phyloP scores from a whole-genome alignment of 2,329 filamentous ascomycete species.

The Fusarium sacchari region DNA sequence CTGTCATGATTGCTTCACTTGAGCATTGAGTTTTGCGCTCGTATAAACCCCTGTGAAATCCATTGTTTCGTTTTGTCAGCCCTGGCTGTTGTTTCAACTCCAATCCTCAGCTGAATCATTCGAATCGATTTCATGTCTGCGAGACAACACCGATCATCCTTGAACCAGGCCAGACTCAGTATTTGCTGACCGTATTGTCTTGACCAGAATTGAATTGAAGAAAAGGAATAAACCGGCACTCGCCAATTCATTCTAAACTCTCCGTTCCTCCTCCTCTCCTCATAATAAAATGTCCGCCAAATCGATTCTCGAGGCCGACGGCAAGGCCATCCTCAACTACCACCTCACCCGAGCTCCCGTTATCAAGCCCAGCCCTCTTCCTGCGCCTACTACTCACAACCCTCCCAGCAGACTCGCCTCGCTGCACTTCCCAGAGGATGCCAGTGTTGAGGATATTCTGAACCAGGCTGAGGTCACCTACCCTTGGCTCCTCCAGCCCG shows the following conservation, averaged over 20 bases:
- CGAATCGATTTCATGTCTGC: conserved; percentile 25
- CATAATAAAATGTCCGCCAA: conserved; percentile 70
- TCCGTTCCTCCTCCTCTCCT: conserved; percentile 37
- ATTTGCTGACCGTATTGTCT: conserved; percentile 27
- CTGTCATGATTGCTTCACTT: conserved; percentile 21
- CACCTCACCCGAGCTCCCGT: conserved; percentile 97
- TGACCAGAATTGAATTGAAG: conserved; percentile 43
- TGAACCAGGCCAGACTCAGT: not conserved
- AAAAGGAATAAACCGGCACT: conserved; percentile 42
- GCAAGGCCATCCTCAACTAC: conserved; percentile 99
- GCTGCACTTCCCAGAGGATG: conserved; percentile 91
- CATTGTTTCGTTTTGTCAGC: conserved; percentile 12
- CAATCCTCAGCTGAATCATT: conserved; percentile 10
- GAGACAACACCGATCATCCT: conserved; percentile 23
- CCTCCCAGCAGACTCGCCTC: conserved; percentile 89
- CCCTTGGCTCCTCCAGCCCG: conserved; percentile 88
- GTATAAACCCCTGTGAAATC: conserved; percentile 20
- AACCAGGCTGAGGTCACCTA: conserved; percentile 96
- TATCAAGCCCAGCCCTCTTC: conserved; percentile 97
- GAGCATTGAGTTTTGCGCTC: not conserved
- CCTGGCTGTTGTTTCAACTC: conserved; percentile 21
- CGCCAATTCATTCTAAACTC: conserved; percentile 38
- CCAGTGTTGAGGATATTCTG: conserved; percentile 82
- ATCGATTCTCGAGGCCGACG: conserved; percentile 97
- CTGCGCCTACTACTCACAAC: conserved; percentile 87